A percentile compares a stretch with the other conserved stretches of the same genome.
phyloP scores from a whole-genome alignment of 2,329 filamentous ascomycete species.

The Paecilomyces dactylethromorphus region DNA sequence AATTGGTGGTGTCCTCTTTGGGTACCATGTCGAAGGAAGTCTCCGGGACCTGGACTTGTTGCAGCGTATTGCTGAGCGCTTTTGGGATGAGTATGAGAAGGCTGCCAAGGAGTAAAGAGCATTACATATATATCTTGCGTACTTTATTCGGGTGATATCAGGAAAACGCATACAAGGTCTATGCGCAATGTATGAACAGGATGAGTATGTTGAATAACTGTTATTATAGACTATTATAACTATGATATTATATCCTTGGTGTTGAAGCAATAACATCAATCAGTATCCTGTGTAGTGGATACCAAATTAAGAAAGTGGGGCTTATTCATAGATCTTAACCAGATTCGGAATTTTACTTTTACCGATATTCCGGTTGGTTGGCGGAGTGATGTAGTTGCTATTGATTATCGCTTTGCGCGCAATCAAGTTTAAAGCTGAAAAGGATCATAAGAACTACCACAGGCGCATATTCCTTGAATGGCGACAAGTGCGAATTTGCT shows the following conservation, averaged over 20 bases:
- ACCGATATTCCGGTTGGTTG: neutral
- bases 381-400: neutral
- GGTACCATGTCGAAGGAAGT: constrained; percentile 5
- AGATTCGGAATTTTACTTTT: neutral
- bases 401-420: neutral
- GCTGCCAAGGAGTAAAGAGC: neutral
- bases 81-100: constrained; percentile 9
- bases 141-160: neutral
- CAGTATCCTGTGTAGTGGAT: neutral
- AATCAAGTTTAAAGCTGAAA: neutral
- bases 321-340: neutral
- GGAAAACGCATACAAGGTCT: neutral
- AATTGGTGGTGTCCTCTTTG: constrained; percentile 6
- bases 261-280: neutral
- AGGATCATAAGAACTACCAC: neutral
- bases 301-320: neutral
- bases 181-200: neutral
- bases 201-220: neutral
- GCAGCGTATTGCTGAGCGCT: neutral
- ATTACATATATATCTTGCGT: neutral
- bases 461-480: neutral
- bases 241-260: neutral
- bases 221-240: neutral
- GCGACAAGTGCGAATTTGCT: neutral
- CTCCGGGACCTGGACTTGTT: neutral